These are phyloP conservation scores for Emmonsiellopsis sp. DNA, from an alignment of 2,329 filamentous ascomycete species.

Conservation along the genomic window DNA sequence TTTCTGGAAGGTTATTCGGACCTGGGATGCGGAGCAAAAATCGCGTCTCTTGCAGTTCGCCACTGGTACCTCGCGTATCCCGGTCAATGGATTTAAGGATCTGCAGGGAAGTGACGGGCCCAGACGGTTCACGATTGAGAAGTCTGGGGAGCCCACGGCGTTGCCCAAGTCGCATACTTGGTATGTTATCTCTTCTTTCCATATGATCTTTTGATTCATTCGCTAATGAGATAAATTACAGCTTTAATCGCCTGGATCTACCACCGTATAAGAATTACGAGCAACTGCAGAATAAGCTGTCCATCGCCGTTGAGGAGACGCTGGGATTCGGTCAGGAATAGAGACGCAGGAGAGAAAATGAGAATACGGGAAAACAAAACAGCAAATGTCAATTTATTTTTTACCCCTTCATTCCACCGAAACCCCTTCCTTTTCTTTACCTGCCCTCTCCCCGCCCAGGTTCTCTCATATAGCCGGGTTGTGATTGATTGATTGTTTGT, in stretches of 20 bases:
- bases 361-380: too few species aligned
- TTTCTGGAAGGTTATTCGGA: slow-evolving; percentile 94
- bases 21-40: slow-evolving; percentile 98
- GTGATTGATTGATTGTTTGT: background rate
- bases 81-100: slow-evolving; percentile 99
- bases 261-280: slow-evolving; percentile 88
- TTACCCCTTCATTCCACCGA: background rate
- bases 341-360: slow-evolving; percentile 6
- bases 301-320: slow-evolving; percentile 95
- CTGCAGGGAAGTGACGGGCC: slow-evolving; percentile 94
- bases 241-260: slow-evolving; percentile 94
- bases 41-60: slow-evolving; percentile 92
- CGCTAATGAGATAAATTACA: slow-evolving; percentile 30
- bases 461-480: background rate
- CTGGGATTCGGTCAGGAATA: slow-evolving; percentile 99
- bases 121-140: slow-evolving; percentile 93
- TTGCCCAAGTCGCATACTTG: slow-evolving; percentile 96
- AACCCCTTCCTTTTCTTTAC: background rate
- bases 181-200: slow-evolving; percentile 45
- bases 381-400: background rate
- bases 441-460: too few species aligned
- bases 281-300: slow-evolving; percentile 76
- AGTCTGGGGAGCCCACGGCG: slow-evolving; percentile 82
- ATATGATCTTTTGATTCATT: slow-evolving; percentile 3
- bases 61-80: slow-evolving; percentile 93